Evolutionary conservation across 106 monocot genomes (phyloP).

Genomic region (Apostasia shenzhenica): DNA sequence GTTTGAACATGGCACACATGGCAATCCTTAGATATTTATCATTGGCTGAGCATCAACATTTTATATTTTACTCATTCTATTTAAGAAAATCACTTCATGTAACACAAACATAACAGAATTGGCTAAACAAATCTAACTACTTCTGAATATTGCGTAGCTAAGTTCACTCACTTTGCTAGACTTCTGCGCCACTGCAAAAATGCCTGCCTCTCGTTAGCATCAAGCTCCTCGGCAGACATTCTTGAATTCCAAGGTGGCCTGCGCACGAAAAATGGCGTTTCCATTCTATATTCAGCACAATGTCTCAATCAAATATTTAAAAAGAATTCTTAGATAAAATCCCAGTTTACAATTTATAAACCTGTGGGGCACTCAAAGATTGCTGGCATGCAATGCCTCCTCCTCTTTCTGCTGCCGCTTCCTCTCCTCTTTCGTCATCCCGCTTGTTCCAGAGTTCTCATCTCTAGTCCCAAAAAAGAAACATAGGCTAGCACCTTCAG

Average conservation of each 20-base stretch:
- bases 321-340: neutral
- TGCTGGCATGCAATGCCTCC: conserved; percentile 75
- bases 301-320: too few relatives aligned
- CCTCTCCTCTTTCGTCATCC: conserved; percentile 33
- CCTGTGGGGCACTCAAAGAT: conserved; percentile 80
- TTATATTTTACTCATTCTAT: too few relatives aligned
- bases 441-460: too few relatives aligned
- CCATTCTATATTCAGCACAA: too few relatives aligned
- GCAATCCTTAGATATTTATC: too few relatives aligned
- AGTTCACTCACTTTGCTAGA: conserved; percentile 52
- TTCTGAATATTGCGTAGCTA: neutral
- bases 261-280: conserved; percentile 7
- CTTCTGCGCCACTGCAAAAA: conserved; percentile 70
- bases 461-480: conserved; percentile 41
- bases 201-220: conserved; percentile 58
- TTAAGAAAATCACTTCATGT: too few relatives aligned
- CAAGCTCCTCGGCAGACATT: conserved; percentile 81
- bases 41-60: too few relatives aligned
- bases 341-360: conserved; percentile 2
- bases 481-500: neutral
- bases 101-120: too few relatives aligned
- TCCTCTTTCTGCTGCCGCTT: conserved; percentile 42
- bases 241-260: conserved; percentile 70
- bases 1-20: too few relatives aligned
- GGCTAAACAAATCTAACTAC: neutral